These are phyloP conservation scores for Hericium rajendrae DNA, from an alignment of 768 basidiomycete species.

Conservation along the genomic window DNA sequence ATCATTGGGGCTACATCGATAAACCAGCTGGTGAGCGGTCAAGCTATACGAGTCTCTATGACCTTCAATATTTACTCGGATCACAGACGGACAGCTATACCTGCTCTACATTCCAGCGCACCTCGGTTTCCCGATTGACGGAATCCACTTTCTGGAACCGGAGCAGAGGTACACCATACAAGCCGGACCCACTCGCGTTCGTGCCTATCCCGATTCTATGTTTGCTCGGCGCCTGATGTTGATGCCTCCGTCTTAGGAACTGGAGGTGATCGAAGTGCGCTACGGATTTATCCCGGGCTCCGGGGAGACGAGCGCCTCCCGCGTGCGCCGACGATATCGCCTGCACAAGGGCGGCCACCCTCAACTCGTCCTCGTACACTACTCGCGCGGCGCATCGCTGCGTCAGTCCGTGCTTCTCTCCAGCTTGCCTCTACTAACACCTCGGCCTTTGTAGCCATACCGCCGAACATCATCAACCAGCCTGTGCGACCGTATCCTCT, in stretches of 20 bases:
- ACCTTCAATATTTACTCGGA: background rate
- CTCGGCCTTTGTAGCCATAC: constrained; percentile 38
- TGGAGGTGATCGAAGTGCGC: constrained; percentile 68
- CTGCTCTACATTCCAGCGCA: constrained; percentile 58
- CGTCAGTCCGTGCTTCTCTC: constrained; percentile 35
- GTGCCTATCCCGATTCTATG: constrained; percentile 17
- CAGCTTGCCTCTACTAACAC: background rate
- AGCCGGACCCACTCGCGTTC: constrained; percentile 41
- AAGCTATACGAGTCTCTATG: background rate
- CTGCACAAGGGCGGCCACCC: constrained; percentile 65
- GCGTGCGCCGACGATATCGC: constrained; percentile 62
- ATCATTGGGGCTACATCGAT: constrained; percentile 68
- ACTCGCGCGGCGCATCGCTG: constrained; percentile 51
- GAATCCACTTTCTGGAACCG: constrained; percentile 66
- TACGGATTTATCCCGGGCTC: constrained; percentile 67
- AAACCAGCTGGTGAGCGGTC: constrained; percentile 49
- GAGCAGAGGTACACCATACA: constrained; percentile 54
- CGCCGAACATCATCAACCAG: constrained; percentile 45
- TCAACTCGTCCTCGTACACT: constrained; percentile 68
- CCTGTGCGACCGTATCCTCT: constrained; percentile 68
- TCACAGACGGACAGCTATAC: constrained; percentile 51
- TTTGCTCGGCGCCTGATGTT: constrained; percentile 1
- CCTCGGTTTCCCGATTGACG: constrained; percentile 61
- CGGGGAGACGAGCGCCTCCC: constrained; percentile 53
- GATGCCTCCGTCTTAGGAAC: constrained; percentile 40